Evolutionary conservation across 129 eudicot genomes (phyloP), one percentile per base, ranked within the genome.

Genomic region (Silybum marianum): DNA sequence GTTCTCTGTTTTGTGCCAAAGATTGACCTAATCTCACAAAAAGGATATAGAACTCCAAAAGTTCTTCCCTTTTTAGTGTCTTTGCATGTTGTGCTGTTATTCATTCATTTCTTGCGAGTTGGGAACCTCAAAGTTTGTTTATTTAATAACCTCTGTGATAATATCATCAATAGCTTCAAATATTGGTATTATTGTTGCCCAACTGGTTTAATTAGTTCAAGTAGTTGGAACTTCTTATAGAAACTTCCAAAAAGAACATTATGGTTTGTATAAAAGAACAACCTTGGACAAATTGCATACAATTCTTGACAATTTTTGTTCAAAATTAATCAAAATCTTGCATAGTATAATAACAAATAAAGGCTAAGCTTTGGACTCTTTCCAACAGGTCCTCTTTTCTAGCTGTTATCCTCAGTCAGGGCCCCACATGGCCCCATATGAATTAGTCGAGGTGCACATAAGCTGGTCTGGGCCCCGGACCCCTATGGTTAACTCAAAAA

Each of bases 61-160:
- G 79, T 73, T 74, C 19, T 28, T 66, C 44, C 66, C 46, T 72
- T 62, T 44, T 54, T 58, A 3, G 36, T 28, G 21, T 79, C 38
- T 74, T 40, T 46, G 39, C 10, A 68, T 69, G 11, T 67, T 75
- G 13, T 69, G 71, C 19, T 82, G 72, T 51, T 68, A 38, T 16
- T 23, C 14, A 46, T 69, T 81, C 11, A 74, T 81, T 74, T 74
- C 3, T 39, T 66, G 23, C 8, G 14, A 74, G 16, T 74, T 10
- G 19, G 72, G 62, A 80, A 71, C 70, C 66, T 54, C 6, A 73
- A 69, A 67, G 81, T 51, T 69, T 32, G 63, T 69, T 78, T 14
- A 21, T 25, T 76, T 62, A 19, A 25, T 76, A 22, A 18, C 12
- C 34, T 2, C 42, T 51, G 16, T 58, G 39, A 7, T 74, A 26